These are phyloP conservation scores for Lophiotrema nucula DNA, from an alignment of 495 filamentous ascomycete genomes.

Conservation along the genomic window DNA sequence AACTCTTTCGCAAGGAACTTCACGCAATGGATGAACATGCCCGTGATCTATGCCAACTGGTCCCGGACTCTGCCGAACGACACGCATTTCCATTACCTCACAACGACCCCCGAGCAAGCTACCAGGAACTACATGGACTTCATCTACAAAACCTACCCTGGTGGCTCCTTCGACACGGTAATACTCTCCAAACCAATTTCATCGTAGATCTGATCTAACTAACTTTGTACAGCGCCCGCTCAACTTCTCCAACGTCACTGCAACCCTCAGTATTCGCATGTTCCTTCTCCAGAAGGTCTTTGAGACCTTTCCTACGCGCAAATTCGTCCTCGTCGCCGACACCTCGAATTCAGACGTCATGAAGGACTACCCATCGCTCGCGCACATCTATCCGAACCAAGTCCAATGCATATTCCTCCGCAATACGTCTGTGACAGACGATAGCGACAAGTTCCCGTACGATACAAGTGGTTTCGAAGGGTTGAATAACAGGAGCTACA, in stretches of 20 bases:
- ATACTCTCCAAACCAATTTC: not conserved
- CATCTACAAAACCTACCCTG: constrained; percentile 70
- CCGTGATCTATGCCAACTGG: constrained; percentile 69
- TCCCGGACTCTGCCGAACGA: constrained; percentile 55
- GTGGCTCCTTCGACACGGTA: constrained; percentile 66
- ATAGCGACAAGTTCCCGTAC: constrained; percentile 64
- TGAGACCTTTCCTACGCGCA: constrained; percentile 69
- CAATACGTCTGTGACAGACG: constrained; percentile 69
- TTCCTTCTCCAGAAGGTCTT: constrained; percentile 68
- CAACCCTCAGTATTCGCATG: constrained; percentile 67
- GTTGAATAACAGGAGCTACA: constrained; percentile 62
- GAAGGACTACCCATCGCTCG: constrained; percentile 68
- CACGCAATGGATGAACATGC: constrained; percentile 75
- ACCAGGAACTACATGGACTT: constrained; percentile 79
- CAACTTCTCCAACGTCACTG: constrained; percentile 72
- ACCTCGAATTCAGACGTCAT: constrained; percentile 78
- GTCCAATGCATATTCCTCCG: constrained; percentile 78
- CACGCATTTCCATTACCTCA: constrained; percentile 80
- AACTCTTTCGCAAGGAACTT: constrained; percentile 75
- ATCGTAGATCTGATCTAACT: not conserved
- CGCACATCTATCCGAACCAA: constrained; percentile 60
- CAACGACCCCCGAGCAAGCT: constrained; percentile 76
- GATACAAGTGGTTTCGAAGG: constrained; percentile 68
- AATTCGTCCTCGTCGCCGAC: constrained; percentile 74
- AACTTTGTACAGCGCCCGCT: constrained; percentile 62